A percentile compares a stretch with the other conserved stretches of the same genome.
These are phyloP conservation scores for Fusarium denticulatum DNA, from an alignment of 2,329 filamentous ascomycete genomes.

Conservation along the genomic window DNA sequence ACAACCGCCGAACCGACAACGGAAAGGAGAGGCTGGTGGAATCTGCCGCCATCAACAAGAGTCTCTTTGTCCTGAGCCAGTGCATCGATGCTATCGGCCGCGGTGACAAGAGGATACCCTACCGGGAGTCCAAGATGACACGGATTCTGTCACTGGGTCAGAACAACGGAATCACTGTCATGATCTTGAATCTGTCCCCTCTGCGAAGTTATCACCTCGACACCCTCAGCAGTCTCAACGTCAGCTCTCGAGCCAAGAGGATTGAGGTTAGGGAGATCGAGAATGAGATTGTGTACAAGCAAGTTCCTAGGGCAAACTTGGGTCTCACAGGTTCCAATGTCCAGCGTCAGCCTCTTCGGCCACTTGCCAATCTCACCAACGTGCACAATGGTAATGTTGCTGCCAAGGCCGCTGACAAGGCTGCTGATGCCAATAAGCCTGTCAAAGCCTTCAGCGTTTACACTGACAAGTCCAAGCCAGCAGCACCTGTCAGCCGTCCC, in stretches of 20 bases:
- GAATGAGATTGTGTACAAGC: conserved; percentile 91
- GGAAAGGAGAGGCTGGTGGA: conserved; percentile 92
- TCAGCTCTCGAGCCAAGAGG: conserved; percentile 94
- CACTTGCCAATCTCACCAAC: conserved; percentile 80
- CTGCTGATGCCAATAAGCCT: conserved; percentile 66
- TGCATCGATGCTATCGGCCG: conserved; percentile 93
- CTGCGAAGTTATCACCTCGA: conserved; percentile 93
- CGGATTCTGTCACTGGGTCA: conserved; percentile 90
- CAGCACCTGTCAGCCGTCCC: conserved; percentile 49
- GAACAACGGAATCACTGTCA: conserved; percentile 93
- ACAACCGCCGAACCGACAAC: conserved; percentile 94
- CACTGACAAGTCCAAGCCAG: conserved; percentile 72
- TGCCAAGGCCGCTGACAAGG: conserved; percentile 55
- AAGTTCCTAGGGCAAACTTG: conserved; percentile 67
- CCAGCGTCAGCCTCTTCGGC: conserved; percentile 79
- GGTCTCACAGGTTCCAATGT: conserved; percentile 52
- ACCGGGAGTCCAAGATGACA: conserved; percentile 97
- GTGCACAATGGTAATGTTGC: conserved; percentile 69
- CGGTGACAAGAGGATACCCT: conserved; percentile 82
- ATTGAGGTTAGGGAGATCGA: conserved; percentile 96
- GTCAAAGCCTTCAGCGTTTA: conserved; percentile 89
- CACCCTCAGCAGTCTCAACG: conserved; percentile 91
- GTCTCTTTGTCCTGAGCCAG: conserved; percentile 90
- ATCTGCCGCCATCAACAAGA: conserved; percentile 97
- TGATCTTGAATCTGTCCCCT: conserved; percentile 95